These are phyloP conservation scores for Thelonectria rubi DNA, from an alignment of 2,329 filamentous ascomycete species.

Conservation along the genomic window DNA sequence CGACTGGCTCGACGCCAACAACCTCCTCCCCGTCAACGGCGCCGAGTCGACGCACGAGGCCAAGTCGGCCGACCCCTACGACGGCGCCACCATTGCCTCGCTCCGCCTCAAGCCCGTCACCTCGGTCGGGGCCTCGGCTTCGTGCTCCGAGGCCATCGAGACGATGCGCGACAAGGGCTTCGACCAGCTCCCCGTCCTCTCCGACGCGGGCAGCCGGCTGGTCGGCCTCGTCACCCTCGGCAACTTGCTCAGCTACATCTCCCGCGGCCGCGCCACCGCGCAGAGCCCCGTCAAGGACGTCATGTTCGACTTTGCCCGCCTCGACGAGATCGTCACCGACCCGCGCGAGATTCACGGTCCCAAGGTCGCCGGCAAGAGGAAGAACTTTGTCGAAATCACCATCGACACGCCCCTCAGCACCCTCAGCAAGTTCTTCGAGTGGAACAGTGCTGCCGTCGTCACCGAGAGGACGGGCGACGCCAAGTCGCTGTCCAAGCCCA, in stretches of 20 bases:
- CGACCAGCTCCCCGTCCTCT: slow-evolving; percentile 93
- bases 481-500: slow-evolving; percentile 73
- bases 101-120: slow-evolving; percentile 94
- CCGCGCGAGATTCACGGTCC: slow-evolving; percentile 68
- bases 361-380: slow-evolving; percentile 56
- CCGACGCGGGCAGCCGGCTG: slow-evolving; percentile 73
- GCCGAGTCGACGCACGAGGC: slow-evolving; percentile 58
- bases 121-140: slow-evolving; percentile 75
- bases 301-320: slow-evolving; percentile 95
- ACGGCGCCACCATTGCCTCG: slow-evolving; percentile 79
- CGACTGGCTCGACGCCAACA: slow-evolving; percentile 97
- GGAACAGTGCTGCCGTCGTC: slow-evolving; percentile 95
- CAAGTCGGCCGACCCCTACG: slow-evolving; percentile 72
- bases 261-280: slow-evolving; percentile 78
- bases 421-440: slow-evolving; percentile 94
- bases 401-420: slow-evolving; percentile 84
- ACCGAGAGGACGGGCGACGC: slow-evolving; percentile 75
- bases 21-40: slow-evolving; percentile 75
- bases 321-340: slow-evolving; percentile 92
- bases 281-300: slow-evolving; percentile 81
- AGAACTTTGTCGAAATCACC: slow-evolving; percentile 93
- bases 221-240: slow-evolving; percentile 94
- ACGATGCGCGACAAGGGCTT: slow-evolving; percentile 98
- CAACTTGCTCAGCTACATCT: slow-evolving; percentile 91
- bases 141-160: slow-evolving; percentile 90